Base-by-base conservation (phyloP, 2,329 filamentous ascomycete genomes). In the Didymella arachidicola region DNA sequence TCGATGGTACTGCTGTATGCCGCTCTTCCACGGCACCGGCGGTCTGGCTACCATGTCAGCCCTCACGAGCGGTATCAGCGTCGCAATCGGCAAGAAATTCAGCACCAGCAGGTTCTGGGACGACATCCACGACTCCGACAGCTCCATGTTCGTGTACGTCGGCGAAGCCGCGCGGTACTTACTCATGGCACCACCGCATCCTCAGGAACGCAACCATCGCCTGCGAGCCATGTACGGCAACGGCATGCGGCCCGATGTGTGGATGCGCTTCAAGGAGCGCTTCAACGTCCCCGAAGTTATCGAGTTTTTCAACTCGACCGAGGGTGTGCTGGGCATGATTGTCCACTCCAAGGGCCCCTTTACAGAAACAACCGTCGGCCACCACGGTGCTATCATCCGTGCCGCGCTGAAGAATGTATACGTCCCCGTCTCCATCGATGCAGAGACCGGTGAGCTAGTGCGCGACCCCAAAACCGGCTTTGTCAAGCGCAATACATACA, bases 281-380 rank as follows among this genome's bases (percentile, higher is more conserved):
- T 89, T 89, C 72, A 82, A 82, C 52, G 82, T 90, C 54, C 76
- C 80, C 7, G 83, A 84, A 39, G 84, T 93, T 2, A 80, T 80
- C 56, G 90, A 93, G 74, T 92, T 93, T 76, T 93, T 92, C 80
- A 90, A 88, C 69, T 89, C 86, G 30, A 91, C 88, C 0, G 90
- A 93, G 75, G 89, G 89, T 32, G 81, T 91, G 43, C 82, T 92
- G 62, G 75, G 76, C 0, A 77, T 92, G 38, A 72, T 86, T 38
- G 89, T 71, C 2, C 66, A 71, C n/a, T 68, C 57, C 26, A 70
- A 51, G 85, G 88, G 18, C 81, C 86, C 47, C 87, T 87, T 75
- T 78, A 84, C 19, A 79, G 63, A 83, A 2, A 81, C 84, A 7
- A 80, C 83, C 29, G 88, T 93, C 1, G 90, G 89, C 0, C 88